Conservation (phyloP, 2,329 filamentous ascomycete genomes). For the Fusarium newnesense region DNA sequence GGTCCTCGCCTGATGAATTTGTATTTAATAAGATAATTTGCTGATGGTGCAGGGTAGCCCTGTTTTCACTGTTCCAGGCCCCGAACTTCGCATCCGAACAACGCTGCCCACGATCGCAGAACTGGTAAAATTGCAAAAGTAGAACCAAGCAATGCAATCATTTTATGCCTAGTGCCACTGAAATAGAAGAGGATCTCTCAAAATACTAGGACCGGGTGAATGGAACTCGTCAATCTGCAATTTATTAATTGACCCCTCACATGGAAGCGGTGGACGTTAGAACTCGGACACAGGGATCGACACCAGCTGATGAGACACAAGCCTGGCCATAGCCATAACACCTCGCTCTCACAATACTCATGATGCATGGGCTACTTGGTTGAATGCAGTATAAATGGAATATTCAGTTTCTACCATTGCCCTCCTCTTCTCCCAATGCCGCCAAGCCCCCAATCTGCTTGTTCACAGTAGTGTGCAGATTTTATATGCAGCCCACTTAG, state of each 20-base stretch:
- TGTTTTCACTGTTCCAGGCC: accelerated
- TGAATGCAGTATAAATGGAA: background rate
- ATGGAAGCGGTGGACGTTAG: background rate
- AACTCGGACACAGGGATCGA: background rate
- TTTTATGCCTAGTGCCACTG: accelerated
- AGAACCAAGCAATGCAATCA: accelerated
- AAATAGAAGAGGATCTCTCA: background rate
- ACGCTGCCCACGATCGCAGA: background rate
- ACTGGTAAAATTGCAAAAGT: background rate
- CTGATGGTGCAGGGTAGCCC: background rate
- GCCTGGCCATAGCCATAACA: background rate
- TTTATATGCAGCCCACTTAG: background rate
- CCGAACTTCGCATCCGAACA: background rate
- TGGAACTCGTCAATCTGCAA: background rate
- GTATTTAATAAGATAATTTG: background rate
- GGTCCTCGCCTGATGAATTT: too few species aligned
- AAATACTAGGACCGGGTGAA: background rate
- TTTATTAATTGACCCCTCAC: background rate
- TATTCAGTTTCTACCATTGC: background rate
- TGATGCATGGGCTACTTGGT: accelerated
- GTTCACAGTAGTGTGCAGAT: background rate
- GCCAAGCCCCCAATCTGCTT: background rate
- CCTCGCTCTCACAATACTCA: accelerated
- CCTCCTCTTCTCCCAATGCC: background rate
- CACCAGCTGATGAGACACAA: background rate